Conservation (phyloP, 2,329 filamentous ascomycete species). For the Ascochyta pisi region DNA sequence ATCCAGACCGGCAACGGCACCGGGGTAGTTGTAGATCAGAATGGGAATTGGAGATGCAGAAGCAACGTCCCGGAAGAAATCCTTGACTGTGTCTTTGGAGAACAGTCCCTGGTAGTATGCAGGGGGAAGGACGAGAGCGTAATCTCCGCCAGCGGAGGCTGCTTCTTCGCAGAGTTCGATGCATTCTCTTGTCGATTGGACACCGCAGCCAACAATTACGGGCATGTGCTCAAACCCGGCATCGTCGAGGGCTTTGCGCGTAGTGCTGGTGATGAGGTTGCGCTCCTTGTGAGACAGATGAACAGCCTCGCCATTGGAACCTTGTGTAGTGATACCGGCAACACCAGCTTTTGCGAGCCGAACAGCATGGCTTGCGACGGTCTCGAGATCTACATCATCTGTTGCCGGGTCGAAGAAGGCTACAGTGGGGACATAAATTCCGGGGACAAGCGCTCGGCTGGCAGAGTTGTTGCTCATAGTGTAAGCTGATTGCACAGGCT, state of each 20-base stretch:
- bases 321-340: constrained; percentile 76
- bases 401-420: constrained; percentile 53
- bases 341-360: constrained; percentile 76
- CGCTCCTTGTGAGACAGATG: constrained; percentile 76
- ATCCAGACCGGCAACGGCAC: constrained; percentile 68
- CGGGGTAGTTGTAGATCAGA: constrained; percentile 74
- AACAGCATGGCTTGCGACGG: constrained; percentile 59
- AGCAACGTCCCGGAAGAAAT: constrained; percentile 72
- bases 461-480: constrained; percentile 47
- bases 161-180: constrained; percentile 74
- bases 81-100: constrained; percentile 63
- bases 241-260: constrained; percentile 71
- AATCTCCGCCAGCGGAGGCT: constrained; percentile 73
- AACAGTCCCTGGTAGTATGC: constrained; percentile 77
- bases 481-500: constrained; percentile 46
- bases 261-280: constrained; percentile 70
- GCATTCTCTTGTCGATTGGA: constrained; percentile 75
- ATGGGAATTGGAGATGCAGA: constrained; percentile 68
- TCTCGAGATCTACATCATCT: constrained; percentile 52
- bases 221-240: constrained; percentile 71
- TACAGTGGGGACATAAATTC: constrained; percentile 55
- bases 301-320: constrained; percentile 83
- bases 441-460: constrained; percentile 48
- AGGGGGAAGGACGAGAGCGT: constrained; percentile 76
- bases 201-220: constrained; percentile 77